Evolutionary conservation across 495 filamentous ascomycete species (phyloP).

Genomic region (Rhypophila decipiens): DNA sequence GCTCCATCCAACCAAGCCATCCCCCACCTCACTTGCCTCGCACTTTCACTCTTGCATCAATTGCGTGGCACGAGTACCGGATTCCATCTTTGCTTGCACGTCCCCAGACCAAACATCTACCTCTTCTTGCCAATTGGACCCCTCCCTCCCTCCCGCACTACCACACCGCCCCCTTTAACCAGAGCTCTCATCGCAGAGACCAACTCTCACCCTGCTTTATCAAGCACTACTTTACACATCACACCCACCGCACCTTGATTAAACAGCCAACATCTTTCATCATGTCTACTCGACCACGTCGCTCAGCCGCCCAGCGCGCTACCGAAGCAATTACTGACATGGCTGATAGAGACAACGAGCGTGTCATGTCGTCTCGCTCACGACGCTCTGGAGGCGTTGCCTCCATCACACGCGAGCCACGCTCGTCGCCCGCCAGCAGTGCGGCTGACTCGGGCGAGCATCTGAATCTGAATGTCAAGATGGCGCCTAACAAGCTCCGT

Average conservation of each 20-base stretch:
- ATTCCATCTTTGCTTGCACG: too few relatives aligned
- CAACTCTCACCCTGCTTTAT: too few relatives aligned
- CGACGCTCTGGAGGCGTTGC: conserved; percentile 42
- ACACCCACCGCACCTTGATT: not conserved
- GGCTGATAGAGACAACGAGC: conserved; percentile 42
- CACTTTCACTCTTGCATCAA: too few relatives aligned
- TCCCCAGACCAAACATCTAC: too few relatives aligned
- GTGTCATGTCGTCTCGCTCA: conserved; percentile 43
- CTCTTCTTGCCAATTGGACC: too few relatives aligned
- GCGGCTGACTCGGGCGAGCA: conserved; percentile 53
- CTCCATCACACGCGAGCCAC: conserved; percentile 50
- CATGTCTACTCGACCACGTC: conserved; percentile 40
- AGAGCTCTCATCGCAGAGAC: too few relatives aligned
- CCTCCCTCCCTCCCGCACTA: too few relatives aligned
- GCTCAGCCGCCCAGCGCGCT: conserved; percentile 43
- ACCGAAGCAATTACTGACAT: conserved; percentile 45
- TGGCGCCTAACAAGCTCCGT: conserved; percentile 73
- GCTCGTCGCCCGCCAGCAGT: conserved; percentile 35
- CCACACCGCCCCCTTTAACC: not conserved
- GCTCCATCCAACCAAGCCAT: too few relatives aligned
- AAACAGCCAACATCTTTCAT: not conserved
- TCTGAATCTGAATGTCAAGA: conserved; percentile 76
- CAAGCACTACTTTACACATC: too few relatives aligned
- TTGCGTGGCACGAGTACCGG: too few relatives aligned
- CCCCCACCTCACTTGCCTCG: too few relatives aligned